Evolutionary conservation across 169 alveolate genomes (phyloP).

Genomic region (Cryptosporidium meleagridis): DNA sequence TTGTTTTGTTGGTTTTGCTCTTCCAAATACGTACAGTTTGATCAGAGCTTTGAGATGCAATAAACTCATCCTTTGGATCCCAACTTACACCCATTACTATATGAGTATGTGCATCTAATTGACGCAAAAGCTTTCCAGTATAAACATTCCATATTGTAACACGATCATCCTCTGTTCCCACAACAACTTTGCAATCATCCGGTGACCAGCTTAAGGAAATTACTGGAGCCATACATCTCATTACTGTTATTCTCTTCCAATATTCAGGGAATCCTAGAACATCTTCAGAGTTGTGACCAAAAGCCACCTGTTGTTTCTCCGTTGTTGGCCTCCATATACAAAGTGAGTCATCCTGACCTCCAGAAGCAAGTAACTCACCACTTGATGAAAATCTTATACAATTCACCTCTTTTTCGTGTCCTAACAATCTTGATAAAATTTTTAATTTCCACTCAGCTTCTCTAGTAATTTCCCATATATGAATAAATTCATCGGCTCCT

Average conservation of each 20-base stretch:
- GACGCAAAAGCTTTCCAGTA: conserved; percentile 65
- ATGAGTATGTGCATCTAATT: conserved; percentile 64
- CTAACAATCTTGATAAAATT: conserved; percentile 85
- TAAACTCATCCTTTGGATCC: conserved; percentile 77
- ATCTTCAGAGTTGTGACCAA: conserved; percentile 71
- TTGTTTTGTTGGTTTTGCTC: conserved; percentile 20
- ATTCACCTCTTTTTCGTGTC: conserved; percentile 90
- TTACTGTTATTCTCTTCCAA: conserved; percentile 70
- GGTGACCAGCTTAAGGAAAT: conserved; percentile 71
- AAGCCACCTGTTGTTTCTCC: conserved; percentile 48
- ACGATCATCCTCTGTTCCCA: conserved; percentile 72
- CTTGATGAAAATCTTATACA: conserved; percentile 87
- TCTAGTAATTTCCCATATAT: conserved; percentile 86
- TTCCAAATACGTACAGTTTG: conserved; percentile 77
- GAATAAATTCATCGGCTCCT: conserved; percentile 92
- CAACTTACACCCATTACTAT: conserved; percentile 70
- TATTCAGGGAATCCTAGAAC: conserved; percentile 68
- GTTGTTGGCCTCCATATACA: conserved; percentile 67
- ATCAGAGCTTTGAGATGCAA: conserved; percentile 91
- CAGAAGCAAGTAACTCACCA: conserved; percentile 88
- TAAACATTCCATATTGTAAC: conserved; percentile 63
- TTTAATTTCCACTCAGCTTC: conserved; percentile 83
- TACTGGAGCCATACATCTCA: conserved; percentile 73
- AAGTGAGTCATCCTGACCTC: conserved; percentile 87
- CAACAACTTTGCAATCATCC: conserved; percentile 47